phyloP scores from a whole-genome alignment of 495 filamentous ascomycete species.

The Platismatia glauca region DNA sequence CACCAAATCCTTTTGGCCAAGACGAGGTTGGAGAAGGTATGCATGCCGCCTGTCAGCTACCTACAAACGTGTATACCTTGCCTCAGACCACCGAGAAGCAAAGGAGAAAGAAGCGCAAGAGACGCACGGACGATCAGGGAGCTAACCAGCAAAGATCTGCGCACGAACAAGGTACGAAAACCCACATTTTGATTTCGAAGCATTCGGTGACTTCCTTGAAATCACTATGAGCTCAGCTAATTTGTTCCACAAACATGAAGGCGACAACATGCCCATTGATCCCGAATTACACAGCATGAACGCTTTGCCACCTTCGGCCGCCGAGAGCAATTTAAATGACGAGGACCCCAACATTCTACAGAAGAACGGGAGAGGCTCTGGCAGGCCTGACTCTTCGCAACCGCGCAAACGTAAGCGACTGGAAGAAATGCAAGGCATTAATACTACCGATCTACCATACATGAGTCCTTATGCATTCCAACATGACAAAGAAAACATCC shows the following conservation, averaged over 20 bases:
- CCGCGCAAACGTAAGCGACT: constrained; percentile 18
- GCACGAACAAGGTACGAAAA: constrained; percentile 12
- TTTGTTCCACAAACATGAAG: constrained; percentile 5
- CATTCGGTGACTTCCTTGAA: constrained; percentile 4
- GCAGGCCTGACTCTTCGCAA: neutral
- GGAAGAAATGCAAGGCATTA: constrained; percentile 6
- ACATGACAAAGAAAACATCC: constrained; percentile 9
- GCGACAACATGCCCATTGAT: constrained; percentile 16
- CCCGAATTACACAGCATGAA: constrained; percentile 10
- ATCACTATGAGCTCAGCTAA: constrained; percentile 7
- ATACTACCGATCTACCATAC: constrained; percentile 7
- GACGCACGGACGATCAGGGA: neutral
- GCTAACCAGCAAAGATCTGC: neutral
- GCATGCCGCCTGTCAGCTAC: constrained; percentile 8
- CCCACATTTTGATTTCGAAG: constrained; percentile 3
- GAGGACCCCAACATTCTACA: neutral
- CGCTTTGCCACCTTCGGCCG: constrained; percentile 7
- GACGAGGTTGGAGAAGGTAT: neutral
- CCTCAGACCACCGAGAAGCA: neutral
- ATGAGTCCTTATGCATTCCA: constrained; percentile 15
- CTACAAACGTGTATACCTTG: neutral
- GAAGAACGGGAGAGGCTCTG: neutral
- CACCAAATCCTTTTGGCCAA: neutral
- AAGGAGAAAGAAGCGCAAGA: constrained; percentile 9
- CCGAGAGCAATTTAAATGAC: constrained; percentile 1